A percentile compares a stretch with the other conserved stretches of the same genome.
Evolutionary conservation across 768 basidiomycete genomes (phyloP).

Genomic region (Mycena sanguinolenta): DNA sequence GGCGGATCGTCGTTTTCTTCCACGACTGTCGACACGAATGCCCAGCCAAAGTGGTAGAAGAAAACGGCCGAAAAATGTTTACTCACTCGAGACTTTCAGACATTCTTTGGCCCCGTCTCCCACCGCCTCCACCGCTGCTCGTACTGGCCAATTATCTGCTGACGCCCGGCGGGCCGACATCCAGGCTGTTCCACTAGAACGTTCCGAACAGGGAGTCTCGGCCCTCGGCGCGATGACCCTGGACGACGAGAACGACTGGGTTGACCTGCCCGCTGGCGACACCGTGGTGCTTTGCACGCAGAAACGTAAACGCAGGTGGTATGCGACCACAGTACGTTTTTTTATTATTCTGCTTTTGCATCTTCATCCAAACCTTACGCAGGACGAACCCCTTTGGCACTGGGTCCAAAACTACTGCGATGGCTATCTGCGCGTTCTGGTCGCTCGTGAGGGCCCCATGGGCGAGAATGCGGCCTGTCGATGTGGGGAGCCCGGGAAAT

Average conservation of each 20-base stretch:
- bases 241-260: neutral
- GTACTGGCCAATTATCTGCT: neutral
- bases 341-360: neutral
- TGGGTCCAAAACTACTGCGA: neutral
- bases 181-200: neutral
- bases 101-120: no score
- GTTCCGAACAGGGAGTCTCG: neutral
- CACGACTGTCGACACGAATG: no score
- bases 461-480: neutral
- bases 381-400: neutral
- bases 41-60: no score
- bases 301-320: neutral
- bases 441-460: neutral
- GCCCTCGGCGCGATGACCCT: neutral
- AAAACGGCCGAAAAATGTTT: neutral
- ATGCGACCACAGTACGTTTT: neutral
- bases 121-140: no score
- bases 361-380: neutral
- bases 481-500: neutral
- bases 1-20: no score
- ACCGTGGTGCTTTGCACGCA: neutral
- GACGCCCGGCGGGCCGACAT: neutral
- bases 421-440: neutral
- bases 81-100: neutral
- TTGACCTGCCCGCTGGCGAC: neutral